Conservation (phyloP, 2,329 filamentous ascomycete species). For the Ophiostoma ips region DNA sequence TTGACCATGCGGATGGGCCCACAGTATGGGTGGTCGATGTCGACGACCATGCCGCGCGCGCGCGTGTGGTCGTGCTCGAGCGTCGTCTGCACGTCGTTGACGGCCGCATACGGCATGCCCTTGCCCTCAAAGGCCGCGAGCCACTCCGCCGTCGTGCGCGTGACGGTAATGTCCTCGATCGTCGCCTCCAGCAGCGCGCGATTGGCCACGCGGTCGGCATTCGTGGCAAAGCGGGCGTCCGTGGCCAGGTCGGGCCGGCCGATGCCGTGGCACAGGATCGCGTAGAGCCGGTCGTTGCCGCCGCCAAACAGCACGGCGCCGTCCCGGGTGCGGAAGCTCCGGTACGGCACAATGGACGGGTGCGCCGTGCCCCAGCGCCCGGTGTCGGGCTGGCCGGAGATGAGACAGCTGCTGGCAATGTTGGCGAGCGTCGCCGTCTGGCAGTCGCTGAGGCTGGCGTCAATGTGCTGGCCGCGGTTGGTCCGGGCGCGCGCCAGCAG, state of each 20-base stretch:
- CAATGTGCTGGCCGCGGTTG: slow-evolving; percentile 79
- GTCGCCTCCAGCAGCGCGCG: slow-evolving; percentile 61
- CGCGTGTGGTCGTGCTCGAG: slow-evolving; percentile 72
- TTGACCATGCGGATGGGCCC: slow-evolving; percentile 84
- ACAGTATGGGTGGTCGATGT: slow-evolving; percentile 70
- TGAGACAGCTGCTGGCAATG: slow-evolving; percentile 80
- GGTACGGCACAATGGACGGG: slow-evolving; percentile 95
- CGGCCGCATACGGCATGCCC: slow-evolving; percentile 81
- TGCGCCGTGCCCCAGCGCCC: slow-evolving; percentile 95
- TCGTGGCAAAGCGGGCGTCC: slow-evolving; percentile 45
- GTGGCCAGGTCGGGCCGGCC: slow-evolving; percentile 45
- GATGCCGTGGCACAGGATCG: slow-evolving; percentile 47
- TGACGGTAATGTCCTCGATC: slow-evolving; percentile 62
- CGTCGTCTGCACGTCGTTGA: slow-evolving; percentile 82
- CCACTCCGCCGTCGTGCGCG: slow-evolving; percentile 76
- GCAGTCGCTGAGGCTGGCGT: slow-evolving; percentile 82
- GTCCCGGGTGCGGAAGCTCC: slow-evolving; percentile 63
- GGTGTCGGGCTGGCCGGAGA: slow-evolving; percentile 74
- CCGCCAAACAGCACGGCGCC: slow-evolving; percentile 58
- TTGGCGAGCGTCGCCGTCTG: slow-evolving; percentile 93
- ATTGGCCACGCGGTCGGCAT: slow-evolving; percentile 51
- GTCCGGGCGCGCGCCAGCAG: slow-evolving; percentile 62
- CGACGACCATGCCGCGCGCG: slow-evolving; percentile 79
- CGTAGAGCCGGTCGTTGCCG: slow-evolving; percentile 58
- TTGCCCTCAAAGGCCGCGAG: slow-evolving; percentile 73